Evolutionary conservation across 1,284 basidiomycete species (phyloP), one percentile per base, ranked within the genome.

Genomic region (Athelia sp.): DNA sequence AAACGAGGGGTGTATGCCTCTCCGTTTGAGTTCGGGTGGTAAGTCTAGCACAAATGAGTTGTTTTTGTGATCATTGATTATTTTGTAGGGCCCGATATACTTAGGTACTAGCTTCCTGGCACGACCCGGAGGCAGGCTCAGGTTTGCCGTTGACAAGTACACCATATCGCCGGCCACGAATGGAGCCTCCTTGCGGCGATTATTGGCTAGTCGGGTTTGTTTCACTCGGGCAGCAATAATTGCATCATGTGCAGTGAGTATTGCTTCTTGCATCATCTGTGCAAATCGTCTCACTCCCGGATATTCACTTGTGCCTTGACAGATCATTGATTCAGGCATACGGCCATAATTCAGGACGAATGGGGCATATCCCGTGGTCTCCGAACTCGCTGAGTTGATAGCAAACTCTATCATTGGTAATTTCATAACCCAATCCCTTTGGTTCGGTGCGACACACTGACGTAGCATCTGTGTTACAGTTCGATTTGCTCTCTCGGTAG

Each of bases 121-220:
- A 0, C 60, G 22, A 2, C 62, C 65, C 43, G 65, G 66, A 0
- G 68, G 67, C 0, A 72, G 32, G 1, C 47, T 24, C 1, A 73
- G 50, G 46, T 73, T 69, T 43, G 60, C 50, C 0, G 68, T 72
- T 0, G 64, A 66, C 10, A 72, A 45, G 36, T 69, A 72, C 0
- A 66, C 67, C 2, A 59, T 21, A 8, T 60, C 50, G 0, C 67
- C 65, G 1, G 40, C 50, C 1, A 32, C 6, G 17, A 62, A 57
- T 0, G 24, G 18, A 0, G 52, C 47, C 2, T 61, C 58, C 0
- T 48, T 48, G 2, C 51, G 36, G 0, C 62, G 55, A 0, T 50
- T 31, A 19, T 56, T 47, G 46, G 50, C 47, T 2, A 64, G 56
- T 0, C 62, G 47, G 17, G 46, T 46, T n/a, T n/a, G n/a, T n/a